These are phyloP conservation scores for Fusarium tanahbumbuense DNA, from an alignment of 2,329 filamentous ascomycete species.

Conservation along the genomic window DNA sequence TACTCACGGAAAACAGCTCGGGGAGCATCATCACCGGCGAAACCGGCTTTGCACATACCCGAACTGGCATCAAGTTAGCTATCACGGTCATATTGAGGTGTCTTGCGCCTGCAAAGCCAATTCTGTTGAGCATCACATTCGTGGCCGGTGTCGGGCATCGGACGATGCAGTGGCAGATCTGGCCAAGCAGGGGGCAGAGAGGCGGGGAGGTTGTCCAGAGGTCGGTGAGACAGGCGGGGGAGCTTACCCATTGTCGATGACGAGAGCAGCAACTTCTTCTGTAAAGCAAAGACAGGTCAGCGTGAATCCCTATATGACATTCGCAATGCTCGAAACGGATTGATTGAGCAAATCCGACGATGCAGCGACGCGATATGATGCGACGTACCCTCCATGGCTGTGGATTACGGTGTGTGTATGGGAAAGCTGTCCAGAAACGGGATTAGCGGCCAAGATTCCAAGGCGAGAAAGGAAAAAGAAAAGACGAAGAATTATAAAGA, in stretches of 20 bases:
- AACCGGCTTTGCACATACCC: conserved; percentile 99
- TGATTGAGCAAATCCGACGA: conserved; percentile 37
- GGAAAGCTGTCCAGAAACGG: conserved; percentile 51
- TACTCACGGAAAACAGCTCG: conserved; percentile 99
- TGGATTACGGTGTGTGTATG: conserved; percentile 54
- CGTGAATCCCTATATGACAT: conserved; percentile 40
- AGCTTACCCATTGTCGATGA: conserved; percentile 99
- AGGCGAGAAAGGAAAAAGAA: conserved; percentile 37
- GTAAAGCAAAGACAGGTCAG: conserved; percentile 60
- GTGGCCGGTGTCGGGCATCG: conserved; percentile 37
- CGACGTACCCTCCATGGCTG: conserved; percentile 67
- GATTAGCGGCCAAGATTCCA: conserved; percentile 46
- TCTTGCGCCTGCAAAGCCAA: conserved; percentile 8
- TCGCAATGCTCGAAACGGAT: conserved; percentile 39
- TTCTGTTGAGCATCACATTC: conserved; percentile 19
- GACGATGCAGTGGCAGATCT: conserved; percentile 42
- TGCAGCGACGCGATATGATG: conserved; percentile 46
- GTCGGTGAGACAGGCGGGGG: conserved; percentile 54
- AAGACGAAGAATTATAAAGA: conserved; percentile 38
- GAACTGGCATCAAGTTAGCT: conserved; percentile 75
- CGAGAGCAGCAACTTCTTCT: conserved; percentile 99
- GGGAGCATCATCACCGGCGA: conserved; percentile 99
- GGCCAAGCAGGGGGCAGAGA: conserved; percentile 29
- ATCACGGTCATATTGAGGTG: conserved; percentile 4
- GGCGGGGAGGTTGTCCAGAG: conserved; percentile 43